These are phyloP conservation scores for Neurospora hispaniola DNA, from an alignment of 495 filamentous ascomycete species.

Conservation along the genomic window DNA sequence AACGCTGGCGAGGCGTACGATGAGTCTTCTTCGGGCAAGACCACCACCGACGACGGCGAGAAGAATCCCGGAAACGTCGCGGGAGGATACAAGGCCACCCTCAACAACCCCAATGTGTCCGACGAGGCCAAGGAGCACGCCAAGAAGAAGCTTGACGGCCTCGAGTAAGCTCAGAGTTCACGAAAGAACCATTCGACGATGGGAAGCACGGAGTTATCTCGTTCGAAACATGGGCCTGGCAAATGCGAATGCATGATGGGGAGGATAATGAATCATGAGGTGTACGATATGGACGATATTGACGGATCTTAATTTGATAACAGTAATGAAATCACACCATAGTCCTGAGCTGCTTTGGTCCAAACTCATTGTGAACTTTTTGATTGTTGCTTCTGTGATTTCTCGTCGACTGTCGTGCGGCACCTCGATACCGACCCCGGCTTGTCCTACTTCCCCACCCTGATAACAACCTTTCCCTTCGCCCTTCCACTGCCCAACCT, in stretches of 20 bases:
- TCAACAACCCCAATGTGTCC: constrained; percentile 38
- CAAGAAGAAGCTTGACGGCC: constrained; percentile 20
- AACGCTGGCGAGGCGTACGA: constrained; percentile 22
- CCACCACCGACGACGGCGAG: constrained; percentile 8
- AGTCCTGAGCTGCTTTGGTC: too few relatives aligned
- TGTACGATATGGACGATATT: too few relatives aligned
- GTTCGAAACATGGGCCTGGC: too few relatives aligned
- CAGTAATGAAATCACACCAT: too few relatives aligned
- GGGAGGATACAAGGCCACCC: constrained; percentile 34
- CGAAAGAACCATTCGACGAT: not conserved
- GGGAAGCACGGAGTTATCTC: too few relatives aligned
- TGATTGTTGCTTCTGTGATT: too few relatives aligned
- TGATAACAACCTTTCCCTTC: constrained; percentile 29
- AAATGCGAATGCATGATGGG: too few relatives aligned
- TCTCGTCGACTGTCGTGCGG: too few relatives aligned
- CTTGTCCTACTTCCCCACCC: constrained; percentile 3
- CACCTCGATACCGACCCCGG: too few relatives aligned
- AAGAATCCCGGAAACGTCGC: constrained; percentile 35
- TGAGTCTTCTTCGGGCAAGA: constrained; percentile 8
- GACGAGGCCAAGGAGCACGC: constrained; percentile 38
- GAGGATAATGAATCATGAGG: too few relatives aligned
- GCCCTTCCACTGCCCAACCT: constrained; percentile 25
- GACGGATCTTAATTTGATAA: too few relatives aligned
- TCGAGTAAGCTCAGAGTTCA: not conserved
- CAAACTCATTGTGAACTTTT: too few relatives aligned